Conservation (phyloP, 805 yeast species). For the Zygotorulaspora florentina region DNA sequence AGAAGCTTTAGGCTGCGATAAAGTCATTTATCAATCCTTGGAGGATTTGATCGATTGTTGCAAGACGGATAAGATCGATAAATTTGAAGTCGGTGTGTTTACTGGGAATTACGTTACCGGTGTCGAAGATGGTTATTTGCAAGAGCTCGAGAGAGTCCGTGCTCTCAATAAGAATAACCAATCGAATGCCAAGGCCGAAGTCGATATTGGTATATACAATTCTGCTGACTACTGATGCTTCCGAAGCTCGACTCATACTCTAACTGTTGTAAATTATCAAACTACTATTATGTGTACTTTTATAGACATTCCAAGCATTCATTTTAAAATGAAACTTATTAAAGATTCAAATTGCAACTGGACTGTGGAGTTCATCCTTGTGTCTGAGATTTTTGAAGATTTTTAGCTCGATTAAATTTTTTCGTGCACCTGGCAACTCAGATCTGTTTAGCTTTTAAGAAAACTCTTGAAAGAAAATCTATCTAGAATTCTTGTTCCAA, state of each 20-base stretch:
- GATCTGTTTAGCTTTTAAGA: no score
- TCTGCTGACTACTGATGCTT: slow-evolving; percentile 45
- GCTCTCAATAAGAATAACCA: slow-evolving; percentile 63
- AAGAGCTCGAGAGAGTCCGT: slow-evolving; percentile 75
- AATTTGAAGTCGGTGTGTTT: slow-evolving; percentile 94
- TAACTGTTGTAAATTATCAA: no score
- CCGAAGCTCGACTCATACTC: no score
- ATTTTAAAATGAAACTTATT: no score
- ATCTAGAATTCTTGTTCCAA: no score
- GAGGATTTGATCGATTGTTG: slow-evolving; percentile 83
- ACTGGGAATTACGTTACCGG: slow-evolving; percentile 96
- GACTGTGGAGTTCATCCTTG: no score
- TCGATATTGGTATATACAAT: slow-evolving; percentile 59
- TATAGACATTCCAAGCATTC: neutral
- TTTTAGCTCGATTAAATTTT: no score
- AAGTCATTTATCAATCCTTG: slow-evolving; percentile 81
- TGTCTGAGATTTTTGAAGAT: no score
- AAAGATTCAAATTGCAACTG: no score
- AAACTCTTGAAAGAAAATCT: no score
- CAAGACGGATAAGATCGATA: slow-evolving; percentile 39
- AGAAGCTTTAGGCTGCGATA: slow-evolving; percentile 79
- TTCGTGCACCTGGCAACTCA: no score
- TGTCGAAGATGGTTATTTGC: slow-evolving; percentile 73
- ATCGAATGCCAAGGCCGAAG: slow-evolving; percentile 75
- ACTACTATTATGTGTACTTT: neutral